A percentile compares a stretch with the other conserved stretches of the same genome.
Conservation (phyloP, 2,329 filamentous ascomycete genomes). For the Diaporthe ampelina region DNA sequence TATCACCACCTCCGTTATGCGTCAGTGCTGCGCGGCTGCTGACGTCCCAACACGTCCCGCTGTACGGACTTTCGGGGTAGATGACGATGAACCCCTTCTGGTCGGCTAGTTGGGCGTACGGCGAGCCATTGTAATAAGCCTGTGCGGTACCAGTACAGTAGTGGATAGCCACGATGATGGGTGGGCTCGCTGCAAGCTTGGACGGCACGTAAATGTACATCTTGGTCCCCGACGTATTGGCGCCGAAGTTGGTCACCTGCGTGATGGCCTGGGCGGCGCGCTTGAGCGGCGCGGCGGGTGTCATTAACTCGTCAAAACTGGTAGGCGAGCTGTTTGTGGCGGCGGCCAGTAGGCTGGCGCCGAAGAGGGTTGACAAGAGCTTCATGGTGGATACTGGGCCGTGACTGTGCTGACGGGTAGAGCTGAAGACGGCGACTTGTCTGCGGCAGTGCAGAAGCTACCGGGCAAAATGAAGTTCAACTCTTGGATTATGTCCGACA, state of each 20-base stretch:
- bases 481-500: no score
- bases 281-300: conserved; percentile 42
- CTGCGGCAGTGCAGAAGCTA: background rate
- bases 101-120: conserved; percentile 68
- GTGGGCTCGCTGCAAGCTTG: conserved; percentile 53
- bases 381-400: background rate
- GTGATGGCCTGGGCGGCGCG: conserved; percentile 40
- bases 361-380: conserved; percentile 12
- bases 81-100: conserved; percentile 68
- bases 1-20: conserved; percentile 65
- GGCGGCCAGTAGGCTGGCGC: conserved; percentile 41
- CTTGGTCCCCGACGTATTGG: conserved; percentile 45
- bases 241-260: conserved; percentile 47
- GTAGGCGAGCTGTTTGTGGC: conserved; percentile 39
- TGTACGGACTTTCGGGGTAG: conserved; percentile 58
- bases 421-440: background rate
- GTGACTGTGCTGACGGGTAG: background rate
- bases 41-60: conserved; percentile 72
- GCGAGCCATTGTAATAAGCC: conserved; percentile 63
- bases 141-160: conserved; percentile 43
- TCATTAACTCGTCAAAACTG: conserved; percentile 45
- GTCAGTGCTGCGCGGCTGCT: conserved; percentile 63
- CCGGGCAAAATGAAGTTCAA: background rate
- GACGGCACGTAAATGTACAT: conserved; percentile 54
- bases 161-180: conserved; percentile 68